Evolutionary conservation across 148 eudicot species (phyloP).

Genomic region (Polygonum maritimum): DNA sequence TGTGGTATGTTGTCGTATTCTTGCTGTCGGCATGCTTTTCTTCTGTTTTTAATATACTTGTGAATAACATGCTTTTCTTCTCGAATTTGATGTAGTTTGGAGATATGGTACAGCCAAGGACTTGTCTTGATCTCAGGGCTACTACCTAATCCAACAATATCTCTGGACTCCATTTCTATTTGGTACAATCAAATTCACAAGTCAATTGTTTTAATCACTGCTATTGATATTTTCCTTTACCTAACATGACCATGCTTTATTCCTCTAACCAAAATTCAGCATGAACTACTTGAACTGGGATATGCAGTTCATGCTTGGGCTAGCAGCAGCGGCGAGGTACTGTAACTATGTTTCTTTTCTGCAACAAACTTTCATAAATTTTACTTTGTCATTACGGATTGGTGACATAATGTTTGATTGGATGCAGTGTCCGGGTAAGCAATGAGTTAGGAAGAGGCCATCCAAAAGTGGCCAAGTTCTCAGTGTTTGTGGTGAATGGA

Average conservation of each 20-base stretch:
- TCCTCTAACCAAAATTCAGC: slow-evolving; percentile 6
- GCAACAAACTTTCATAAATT: background rate
- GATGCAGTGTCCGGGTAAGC: slow-evolving; percentile 43
- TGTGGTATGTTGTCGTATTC: slow-evolving; percentile 13
- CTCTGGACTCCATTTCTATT: slow-evolving; percentile 28
- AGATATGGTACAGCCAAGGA: slow-evolving; percentile 25
- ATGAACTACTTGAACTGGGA: slow-evolving; percentile 31
- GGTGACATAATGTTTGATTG: background rate
- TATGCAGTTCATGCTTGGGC: slow-evolving; percentile 15
- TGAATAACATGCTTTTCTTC: background rate
- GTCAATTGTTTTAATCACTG: background rate
- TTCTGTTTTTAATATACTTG: background rate
- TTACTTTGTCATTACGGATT: background rate
- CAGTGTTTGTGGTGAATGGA: slow-evolving; percentile 34
- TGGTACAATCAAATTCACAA: slow-evolving; percentile 18
- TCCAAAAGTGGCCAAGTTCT: slow-evolving; percentile 38
- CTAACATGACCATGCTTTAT: background rate
- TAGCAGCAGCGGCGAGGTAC: slow-evolving; percentile 18
- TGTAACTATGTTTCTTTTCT: background rate
- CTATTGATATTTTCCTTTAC: background rate
- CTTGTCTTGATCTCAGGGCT: slow-evolving; percentile 28
- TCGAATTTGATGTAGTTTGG: slow-evolving; percentile 21
- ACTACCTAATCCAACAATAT: slow-evolving; percentile 22
- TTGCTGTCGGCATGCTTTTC: background rate
- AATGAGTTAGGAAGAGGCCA: slow-evolving; percentile 46